Percentiles rank a stretch among this genome's conserved stretches.
Evolutionary conservation across 2,329 filamentous ascomycete species (phyloP).

Genomic region (Thermothelomyces thermophilus): DNA sequence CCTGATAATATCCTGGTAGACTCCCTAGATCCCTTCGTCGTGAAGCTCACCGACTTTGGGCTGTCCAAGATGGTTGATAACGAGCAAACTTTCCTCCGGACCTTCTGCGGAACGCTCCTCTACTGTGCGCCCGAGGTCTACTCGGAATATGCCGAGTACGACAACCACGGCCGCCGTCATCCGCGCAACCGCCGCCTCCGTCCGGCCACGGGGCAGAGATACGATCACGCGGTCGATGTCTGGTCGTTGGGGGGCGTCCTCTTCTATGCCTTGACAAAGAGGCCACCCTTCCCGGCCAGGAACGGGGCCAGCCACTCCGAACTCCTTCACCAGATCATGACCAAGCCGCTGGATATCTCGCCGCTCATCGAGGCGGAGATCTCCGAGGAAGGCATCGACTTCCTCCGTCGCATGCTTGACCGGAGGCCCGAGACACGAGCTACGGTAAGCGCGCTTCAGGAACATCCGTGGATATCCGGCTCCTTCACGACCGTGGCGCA

Average conservation of each 20-base stretch:
- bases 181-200: slow-evolving; percentile 59
- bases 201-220: slow-evolving; percentile 52
- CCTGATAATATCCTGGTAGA: slow-evolving; percentile 93
- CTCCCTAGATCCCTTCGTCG: slow-evolving; percentile 62
- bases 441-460: slow-evolving; percentile 62
- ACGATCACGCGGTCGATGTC: slow-evolving; percentile 87
- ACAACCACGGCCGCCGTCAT: slow-evolving; percentile 60
- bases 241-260: slow-evolving; percentile 94
- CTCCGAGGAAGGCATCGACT: slow-evolving; percentile 63
- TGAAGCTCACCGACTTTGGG: slow-evolving; percentile 95
- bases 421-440: slow-evolving; percentile 72
- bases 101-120: slow-evolving; percentile 90
- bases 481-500: slow-evolving; percentile 28
- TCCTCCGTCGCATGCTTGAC: slow-evolving; percentile 72
- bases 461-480: slow-evolving; percentile 64
- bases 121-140: slow-evolving; percentile 98
- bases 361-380: slow-evolving; percentile 55
- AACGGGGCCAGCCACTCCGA: slow-evolving; percentile 69
- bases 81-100: slow-evolving; percentile 86
- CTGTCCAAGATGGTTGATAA: slow-evolving; percentile 90
- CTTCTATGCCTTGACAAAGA: slow-evolving; percentile 74
- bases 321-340: slow-evolving; percentile 84
- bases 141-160: slow-evolving; percentile 61
- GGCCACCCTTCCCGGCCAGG: slow-evolving; percentile 74
- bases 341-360: slow-evolving; percentile 57